Conservation (phyloP, 2,329 filamentous ascomycete species). For the Aspergillus sp. region DNA sequence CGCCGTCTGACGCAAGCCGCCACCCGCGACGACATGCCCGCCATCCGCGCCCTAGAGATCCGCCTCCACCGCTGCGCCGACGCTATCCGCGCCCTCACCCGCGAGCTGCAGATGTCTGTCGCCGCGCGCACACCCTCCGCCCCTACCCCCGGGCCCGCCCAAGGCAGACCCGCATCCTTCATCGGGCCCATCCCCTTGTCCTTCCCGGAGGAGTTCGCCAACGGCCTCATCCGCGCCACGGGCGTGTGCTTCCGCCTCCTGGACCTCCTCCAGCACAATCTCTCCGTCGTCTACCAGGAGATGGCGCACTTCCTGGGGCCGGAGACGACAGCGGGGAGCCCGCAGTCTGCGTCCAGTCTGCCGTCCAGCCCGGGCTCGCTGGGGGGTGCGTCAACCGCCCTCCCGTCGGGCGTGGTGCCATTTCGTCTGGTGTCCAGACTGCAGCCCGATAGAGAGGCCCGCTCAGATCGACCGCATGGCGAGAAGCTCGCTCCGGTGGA, state of each 20-base stretch:
- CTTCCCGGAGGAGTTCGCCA: conserved; percentile 23
- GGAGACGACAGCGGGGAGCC: background rate
- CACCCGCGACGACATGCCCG: background rate
- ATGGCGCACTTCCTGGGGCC: background rate
- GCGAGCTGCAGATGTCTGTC: conserved; percentile 16
- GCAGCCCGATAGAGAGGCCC: background rate
- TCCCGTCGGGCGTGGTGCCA: background rate
- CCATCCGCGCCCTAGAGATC: background rate
- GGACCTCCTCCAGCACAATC: conserved; percentile 14
- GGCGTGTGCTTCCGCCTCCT: conserved; percentile 17
- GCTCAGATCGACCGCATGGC: background rate
- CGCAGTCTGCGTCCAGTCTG: background rate
- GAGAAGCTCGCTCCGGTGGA: conserved; percentile 11
- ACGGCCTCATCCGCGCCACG: conserved; percentile 20
- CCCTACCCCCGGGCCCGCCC: background rate
- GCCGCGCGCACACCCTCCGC: conserved; percentile 5
- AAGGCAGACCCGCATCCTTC: conserved; percentile 7
- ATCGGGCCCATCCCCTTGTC: conserved; percentile 22
- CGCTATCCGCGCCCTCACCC: conserved; percentile 1
- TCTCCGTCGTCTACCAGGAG: conserved; percentile 5
- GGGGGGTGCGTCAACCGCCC: background rate
- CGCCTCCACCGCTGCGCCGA: background rate
- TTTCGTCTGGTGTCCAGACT: background rate
- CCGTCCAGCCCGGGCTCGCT: background rate
- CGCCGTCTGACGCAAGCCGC: conserved; percentile 7